Evolutionary conservation across 345 rosid genomes (phyloP), one percentile per base, ranked within the genome.

Genomic region (Lagerstroemia speciosa): DNA sequence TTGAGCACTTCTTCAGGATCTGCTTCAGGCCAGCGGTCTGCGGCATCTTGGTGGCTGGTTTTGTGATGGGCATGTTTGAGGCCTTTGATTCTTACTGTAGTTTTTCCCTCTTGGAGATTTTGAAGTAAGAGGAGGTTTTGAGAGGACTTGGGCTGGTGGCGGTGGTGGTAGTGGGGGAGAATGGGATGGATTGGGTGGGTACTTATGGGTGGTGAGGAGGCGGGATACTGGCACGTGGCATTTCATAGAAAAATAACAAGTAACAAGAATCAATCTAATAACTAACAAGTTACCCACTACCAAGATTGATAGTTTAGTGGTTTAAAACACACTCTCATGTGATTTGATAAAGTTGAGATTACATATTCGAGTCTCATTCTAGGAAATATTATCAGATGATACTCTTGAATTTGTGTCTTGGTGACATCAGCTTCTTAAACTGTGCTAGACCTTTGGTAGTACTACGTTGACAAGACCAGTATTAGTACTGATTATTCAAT

Each of bases 271-370:
- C 92, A 58, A 94, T 88, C 81, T 84, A 79, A 3, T 90, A 93
- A 69, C 91, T 22, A 11, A 91, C 80, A 26, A 91, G 82, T 78
- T 86, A 83, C 61, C 99, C 87, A 40, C 86, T 85, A 65, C 98
- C n/a, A n/a, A n/a, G n/a, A n/a, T n/a, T n/a, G n/a, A n/a, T n/a
- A n/a, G n/a, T n/a, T n/a, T n/a, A n/a, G n/a, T n/a, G n/a, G n/a
- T n/a, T n/a, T n/a, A n/a, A n/a, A n/a, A n/a, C n/a, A n/a, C n/a
- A n/a, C n/a, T n/a, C n/a, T n/a, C n/a, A n/a, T n/a, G n/a, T n/a
- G n/a, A n/a, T n/a, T n/a, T n/a, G n/a, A n/a, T n/a, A n/a, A n/a
- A n/a, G n/a, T n/a, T n/a, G n/a, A n/a, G n/a, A n/a, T n/a, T n/a
- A n/a, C n/a, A n/a, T n/a, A n/a, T n/a, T n/a, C n/a, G n/a, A n/a